phyloP scores from a whole-genome alignment of 2,329 filamentous ascomycete genomes.

The Aspergillus nomiae region DNA sequence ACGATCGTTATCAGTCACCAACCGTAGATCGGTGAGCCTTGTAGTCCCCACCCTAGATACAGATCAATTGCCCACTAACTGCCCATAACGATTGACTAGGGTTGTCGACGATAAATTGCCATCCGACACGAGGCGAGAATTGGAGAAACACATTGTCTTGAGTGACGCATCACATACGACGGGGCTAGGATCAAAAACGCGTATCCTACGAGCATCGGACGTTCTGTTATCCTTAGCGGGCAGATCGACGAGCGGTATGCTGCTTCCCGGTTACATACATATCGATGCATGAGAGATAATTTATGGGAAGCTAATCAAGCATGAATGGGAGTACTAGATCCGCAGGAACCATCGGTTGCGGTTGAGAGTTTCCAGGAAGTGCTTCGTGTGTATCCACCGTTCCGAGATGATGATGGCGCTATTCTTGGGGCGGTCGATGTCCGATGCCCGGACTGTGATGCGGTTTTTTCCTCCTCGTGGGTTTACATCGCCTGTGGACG shows the following conservation, averaged over 20 bases:
- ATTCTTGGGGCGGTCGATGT: constrained; percentile 23
- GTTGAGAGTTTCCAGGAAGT: constrained; percentile 30
- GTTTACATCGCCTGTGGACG: background rate
- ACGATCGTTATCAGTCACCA: constrained; percentile 12
- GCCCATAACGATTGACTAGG: constrained; percentile 9
- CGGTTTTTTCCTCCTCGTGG: constrained; percentile 33
- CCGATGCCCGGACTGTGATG: constrained; percentile 32
- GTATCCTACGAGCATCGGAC: constrained; percentile 26
- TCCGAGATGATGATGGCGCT: constrained; percentile 27
- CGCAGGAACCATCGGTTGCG: constrained; percentile 15
- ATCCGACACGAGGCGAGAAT: constrained; percentile 15
- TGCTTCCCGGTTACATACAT: constrained; percentile 8
- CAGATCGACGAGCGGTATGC: constrained; percentile 21
- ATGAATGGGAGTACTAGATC: constrained; percentile 7
- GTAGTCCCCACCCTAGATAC: background rate
- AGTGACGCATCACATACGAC: constrained; percentile 14
- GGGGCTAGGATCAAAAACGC: constrained; percentile 18
- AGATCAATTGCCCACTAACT: constrained; percentile 4
- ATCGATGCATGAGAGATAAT: constrained; percentile 6
- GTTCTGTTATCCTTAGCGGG: constrained; percentile 25
- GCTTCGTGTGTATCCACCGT: constrained; percentile 30
- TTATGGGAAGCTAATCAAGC: constrained; percentile 5
- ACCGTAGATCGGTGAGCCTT: constrained; percentile 15
- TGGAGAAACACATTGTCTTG: constrained; percentile 23
- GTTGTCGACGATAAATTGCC: constrained; percentile 12